Base-by-base conservation (phyloP, 805 yeast genomes). In the Ogataea nonfermentans region DNA sequence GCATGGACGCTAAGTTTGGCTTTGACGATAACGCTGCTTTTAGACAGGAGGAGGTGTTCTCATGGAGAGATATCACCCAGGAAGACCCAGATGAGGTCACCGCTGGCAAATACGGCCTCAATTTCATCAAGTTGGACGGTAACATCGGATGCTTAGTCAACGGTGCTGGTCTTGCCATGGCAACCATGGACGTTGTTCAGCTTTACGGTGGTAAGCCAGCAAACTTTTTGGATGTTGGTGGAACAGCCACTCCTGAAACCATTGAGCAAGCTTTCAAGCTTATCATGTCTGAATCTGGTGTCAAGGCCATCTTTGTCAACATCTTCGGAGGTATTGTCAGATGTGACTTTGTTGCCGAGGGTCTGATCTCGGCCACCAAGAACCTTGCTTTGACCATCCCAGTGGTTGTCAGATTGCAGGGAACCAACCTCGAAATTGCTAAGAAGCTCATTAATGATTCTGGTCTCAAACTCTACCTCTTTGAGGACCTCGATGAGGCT, bases 151-250 rank as follows among this genome's bases (percentile, higher is more conserved):
- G 96, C 75, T 76, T 93, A 49, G 99, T 93, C 66, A 93, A 93
- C 70, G 99, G 99, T 75, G 99, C 99, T 44, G 99, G 99, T 68
- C 79, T 93, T 65, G 99, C 99, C 59, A 93, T 93, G 99, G 99
- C 99, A 57, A 93, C 99, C 52, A 90, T 93, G 97, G 99, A 93
- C 70, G 95, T 95, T 66, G 88, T 93, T 74, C 89, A 93, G 74
- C 79, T 93, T 59, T 86, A 89, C 73, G 97, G 98, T 61, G 99
- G 99, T 67, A 85, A 80, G 55, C 99, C 99, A 59, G 99, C 99
- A 52, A 93, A 93, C 78, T 93, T 93, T 79, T 79, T 93, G 66
- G 99, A 93, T 75, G 93, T 96, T 70, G 99, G 99, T 76, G 99
- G 99, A 75, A 95, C 96, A 68, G 99, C 99, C 57, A 93, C 98